phyloP scores from a whole-genome alignment of 2,329 filamentous ascomycete species.

The Diaporthe vexans region DNA sequence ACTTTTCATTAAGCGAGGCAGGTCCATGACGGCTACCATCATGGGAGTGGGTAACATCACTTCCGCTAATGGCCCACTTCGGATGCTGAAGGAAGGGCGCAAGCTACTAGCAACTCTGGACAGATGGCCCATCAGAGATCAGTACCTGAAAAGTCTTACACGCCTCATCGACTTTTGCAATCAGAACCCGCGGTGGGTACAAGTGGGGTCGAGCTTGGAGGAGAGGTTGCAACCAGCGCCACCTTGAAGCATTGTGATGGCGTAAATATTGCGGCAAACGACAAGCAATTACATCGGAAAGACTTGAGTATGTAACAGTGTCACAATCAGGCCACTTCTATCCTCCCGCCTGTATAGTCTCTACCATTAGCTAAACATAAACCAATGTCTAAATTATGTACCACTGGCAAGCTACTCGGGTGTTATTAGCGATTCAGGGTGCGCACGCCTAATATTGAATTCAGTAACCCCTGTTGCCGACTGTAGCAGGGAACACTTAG shows the following conservation, averaged over 20 bases:
- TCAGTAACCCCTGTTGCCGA: too few species aligned
- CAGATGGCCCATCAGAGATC: slow-evolving; percentile 31
- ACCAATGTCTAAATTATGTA: neutral
- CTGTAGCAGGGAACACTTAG: too few species aligned
- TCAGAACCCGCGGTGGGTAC: slow-evolving; percentile 7
- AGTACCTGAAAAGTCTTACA: slow-evolving; percentile 18
- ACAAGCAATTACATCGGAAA: neutral
- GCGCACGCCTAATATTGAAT: too few species aligned
- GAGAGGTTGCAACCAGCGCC: neutral
- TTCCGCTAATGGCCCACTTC: slow-evolving; percentile 40
- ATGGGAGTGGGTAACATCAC: slow-evolving; percentile 64
- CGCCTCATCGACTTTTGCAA: slow-evolving; percentile 26
- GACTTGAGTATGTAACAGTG: too few species aligned
- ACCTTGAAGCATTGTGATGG: neutral
- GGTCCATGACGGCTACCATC: slow-evolving; percentile 62
- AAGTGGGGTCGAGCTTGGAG: neutral
- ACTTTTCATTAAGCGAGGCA: slow-evolving; percentile 64
- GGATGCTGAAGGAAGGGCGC: slow-evolving; percentile 42
- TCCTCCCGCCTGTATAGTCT: neutral
- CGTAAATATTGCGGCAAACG: neutral
- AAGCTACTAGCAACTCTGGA: slow-evolving; percentile 38
- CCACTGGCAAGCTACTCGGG: neutral
- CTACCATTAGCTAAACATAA: too few species aligned
- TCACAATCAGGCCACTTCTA: too few species aligned
- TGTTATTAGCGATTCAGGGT: too few species aligned